A percentile compares a stretch with the other conserved stretches of the same genome.
phyloP scores from a whole-genome alignment of 2,329 filamentous ascomycete genomes.

The Ophiostoma australiae region DNA sequence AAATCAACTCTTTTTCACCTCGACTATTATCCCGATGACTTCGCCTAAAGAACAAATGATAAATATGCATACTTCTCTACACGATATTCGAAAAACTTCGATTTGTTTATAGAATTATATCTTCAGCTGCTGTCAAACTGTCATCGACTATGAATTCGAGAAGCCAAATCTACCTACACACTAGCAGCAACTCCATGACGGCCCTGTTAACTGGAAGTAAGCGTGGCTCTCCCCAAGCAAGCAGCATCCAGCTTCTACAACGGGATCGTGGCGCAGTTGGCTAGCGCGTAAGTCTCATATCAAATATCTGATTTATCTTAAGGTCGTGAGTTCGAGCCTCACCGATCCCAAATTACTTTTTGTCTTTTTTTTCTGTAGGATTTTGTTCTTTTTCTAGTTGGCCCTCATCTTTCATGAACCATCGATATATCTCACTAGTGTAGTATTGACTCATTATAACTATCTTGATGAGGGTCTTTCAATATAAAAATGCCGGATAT shows the following conservation, averaged over 20 bases:
- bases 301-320: conserved; percentile 21
- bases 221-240: neutral
- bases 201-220: neutral
- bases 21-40: too few species aligned
- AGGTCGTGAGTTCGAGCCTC: conserved; percentile 29
- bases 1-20: too few species aligned
- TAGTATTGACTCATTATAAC: neutral
- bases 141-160: neutral
- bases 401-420: neutral
- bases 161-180: neutral
- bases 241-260: neutral
- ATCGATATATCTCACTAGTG: neutral
- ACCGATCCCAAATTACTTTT: conserved; percentile 23
- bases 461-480: neutral
- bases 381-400: neutral
- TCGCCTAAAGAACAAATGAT: too few species aligned
- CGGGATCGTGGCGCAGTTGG: conserved; percentile 14
- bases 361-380: neutral
- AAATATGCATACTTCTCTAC: too few species aligned
- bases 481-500: neutral
- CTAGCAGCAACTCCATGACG: neutral
- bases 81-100: too few species aligned
- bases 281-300: conserved; percentile 13
- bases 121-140: too few species aligned
- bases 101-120: too few species aligned